Base-by-base conservation (phyloP, 495 filamentous ascomycete genomes). In the Penicillium diatomitis region DNA sequence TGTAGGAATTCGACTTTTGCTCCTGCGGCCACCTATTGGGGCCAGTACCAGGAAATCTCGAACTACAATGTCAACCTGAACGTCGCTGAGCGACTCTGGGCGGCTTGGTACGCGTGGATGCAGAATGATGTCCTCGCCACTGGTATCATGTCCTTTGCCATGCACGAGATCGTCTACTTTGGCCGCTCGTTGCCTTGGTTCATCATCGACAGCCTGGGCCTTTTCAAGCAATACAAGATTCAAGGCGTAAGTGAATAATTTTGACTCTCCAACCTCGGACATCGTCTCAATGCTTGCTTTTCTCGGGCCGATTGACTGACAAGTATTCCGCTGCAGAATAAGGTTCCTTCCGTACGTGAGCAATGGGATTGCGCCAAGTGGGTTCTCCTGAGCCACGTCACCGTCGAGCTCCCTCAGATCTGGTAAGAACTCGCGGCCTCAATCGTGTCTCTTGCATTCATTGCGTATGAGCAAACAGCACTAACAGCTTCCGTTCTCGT, bases 31-130 rank as follows among this genome's bases (percentile, higher is more conserved):
- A 79, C 81, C 49, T 95, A 89, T 69, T 82, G 85, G 72, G 82
- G 74, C 47, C 85, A 90, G 56, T 94, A 89, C 68, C 82, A 94
- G 50, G 86, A 92, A 59, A 83, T 96, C 46, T 82, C 84, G 47
- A 84, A 86, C 56, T 85, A 87, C 75, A 94, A 92, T 77, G 74
- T 94, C 43, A 79, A 91, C 41, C 77, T 97, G 42, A 96, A 92
- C 67, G 69, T 86, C 43, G 73, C 82, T 56, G 91, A 97, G 72
- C 77, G 81, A 44, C 68, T 94, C 44, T 97, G 91, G 91, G 86
- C 87, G 28, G 88, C 91, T 63, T 87, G 91, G 91, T 97, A 97
- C 65, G 81, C 90, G n/a, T 97, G 84, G 80, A 95, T 97, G 88
- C 87, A 90, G 60, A 96, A 97, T 60, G 91, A 97, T 76, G 82